Conservation (phyloP, 1,139 yeast species). For the Zygosaccharomyces pseudobailii region DNA sequence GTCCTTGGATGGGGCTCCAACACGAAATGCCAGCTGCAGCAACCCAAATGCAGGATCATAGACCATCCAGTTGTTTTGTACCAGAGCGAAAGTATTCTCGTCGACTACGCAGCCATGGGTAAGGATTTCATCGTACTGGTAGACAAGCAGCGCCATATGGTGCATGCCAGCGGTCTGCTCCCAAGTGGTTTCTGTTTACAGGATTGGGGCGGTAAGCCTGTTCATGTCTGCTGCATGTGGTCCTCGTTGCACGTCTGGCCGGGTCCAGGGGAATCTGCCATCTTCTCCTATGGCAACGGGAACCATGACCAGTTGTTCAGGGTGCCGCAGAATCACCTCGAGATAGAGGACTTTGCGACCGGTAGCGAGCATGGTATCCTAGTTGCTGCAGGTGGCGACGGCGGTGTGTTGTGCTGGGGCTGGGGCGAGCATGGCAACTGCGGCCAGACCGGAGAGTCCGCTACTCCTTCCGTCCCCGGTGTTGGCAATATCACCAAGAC, state of each 20-base stretch:
- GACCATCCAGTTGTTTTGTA: conserved; percentile 26
- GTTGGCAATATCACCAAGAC: conserved; percentile 24
- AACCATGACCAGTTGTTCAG: conserved; percentile 65
- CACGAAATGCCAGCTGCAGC: conserved; percentile 62
- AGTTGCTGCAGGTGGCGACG: conserved; percentile 26
- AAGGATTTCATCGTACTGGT: conserved; percentile 25
- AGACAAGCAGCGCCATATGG: conserved; percentile 12
- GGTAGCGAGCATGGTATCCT: conserved; percentile 90
- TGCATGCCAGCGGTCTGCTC: conserved; percentile 33
- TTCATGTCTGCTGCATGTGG: conserved; percentile 63
- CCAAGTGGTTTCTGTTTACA: conserved; percentile 14
- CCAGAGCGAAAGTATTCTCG: conserved; percentile 7
- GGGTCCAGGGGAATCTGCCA: background rate
- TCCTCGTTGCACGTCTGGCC: conserved; percentile 57
- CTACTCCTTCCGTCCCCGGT: conserved; percentile 16
- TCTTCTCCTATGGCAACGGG: conserved; percentile 64
- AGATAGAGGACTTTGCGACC: conserved; percentile 35
- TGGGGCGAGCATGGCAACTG: conserved; percentile 99
- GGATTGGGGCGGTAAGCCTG: conserved; percentile 11
- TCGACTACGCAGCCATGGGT: conserved; percentile 27
- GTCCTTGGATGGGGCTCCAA: conserved; percentile 82
- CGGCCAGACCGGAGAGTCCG: conserved; percentile 39
- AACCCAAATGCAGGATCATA: conserved; percentile 28
- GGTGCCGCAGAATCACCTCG: conserved; percentile 1
- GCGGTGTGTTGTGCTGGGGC: conserved; percentile 68